Evolutionary conservation across 306 rosid species (phyloP).

Genomic region (Begonia fuchsioides): DNA sequence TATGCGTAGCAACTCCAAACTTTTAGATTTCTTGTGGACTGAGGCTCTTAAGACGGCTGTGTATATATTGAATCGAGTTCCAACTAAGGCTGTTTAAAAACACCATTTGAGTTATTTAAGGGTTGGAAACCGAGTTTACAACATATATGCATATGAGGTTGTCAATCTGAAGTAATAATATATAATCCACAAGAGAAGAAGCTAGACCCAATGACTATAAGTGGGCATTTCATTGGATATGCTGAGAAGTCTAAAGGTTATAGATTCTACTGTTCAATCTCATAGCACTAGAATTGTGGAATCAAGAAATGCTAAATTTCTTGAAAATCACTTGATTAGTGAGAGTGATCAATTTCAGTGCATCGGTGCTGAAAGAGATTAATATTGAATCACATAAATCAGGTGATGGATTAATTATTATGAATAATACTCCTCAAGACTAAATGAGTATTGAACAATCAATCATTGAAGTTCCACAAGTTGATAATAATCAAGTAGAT

Average conservation of each 20-base stretch:
- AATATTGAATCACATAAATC: too few relatives aligned
- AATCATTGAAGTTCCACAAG: too few relatives aligned
- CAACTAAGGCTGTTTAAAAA: neutral
- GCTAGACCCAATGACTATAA: neutral
- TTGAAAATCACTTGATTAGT: neutral
- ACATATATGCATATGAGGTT: neutral
- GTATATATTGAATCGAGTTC: constrained; percentile 3
- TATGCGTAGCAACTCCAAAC: too few relatives aligned
- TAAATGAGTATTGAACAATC: too few relatives aligned
- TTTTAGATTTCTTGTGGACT: too few relatives aligned
- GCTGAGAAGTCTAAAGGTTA: neutral
- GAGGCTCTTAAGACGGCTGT: too few relatives aligned
- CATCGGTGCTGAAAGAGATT: too few relatives aligned
- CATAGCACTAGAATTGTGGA: neutral
- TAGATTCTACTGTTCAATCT: neutral
- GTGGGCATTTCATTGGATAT: neutral
- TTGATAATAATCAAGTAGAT: too few relatives aligned
- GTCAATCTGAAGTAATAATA: neutral
- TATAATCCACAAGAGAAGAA: constrained; percentile 4
- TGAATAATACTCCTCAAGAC: too few relatives aligned
- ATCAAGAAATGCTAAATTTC: constrained; percentile 1
- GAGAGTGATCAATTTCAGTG: neutral
- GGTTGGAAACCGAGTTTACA: neutral
- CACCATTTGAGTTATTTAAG: neutral
- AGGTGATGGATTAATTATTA: too few relatives aligned